Percentiles rank a stretch among this genome's conserved stretches.
Evolutionary conservation across 306 rosid species (phyloP).

Genomic region (Prosopis cineraria): DNA sequence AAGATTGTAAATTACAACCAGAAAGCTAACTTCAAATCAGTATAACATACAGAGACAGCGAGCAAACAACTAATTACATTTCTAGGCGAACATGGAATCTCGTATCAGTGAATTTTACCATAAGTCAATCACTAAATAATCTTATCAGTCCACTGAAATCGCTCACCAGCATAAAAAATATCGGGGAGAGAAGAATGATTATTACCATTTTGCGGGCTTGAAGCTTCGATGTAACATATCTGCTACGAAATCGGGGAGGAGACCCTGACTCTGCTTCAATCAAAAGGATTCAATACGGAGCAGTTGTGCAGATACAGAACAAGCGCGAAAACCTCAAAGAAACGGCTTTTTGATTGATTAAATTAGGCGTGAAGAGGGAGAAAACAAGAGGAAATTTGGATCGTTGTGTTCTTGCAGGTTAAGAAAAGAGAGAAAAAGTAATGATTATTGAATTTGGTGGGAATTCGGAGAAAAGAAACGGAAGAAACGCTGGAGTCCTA

Average conservation of each 20-base stretch:
- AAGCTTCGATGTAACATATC: conserved; percentile 37
- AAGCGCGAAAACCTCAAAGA: background rate
- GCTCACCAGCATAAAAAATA: background rate
- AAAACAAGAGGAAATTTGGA: background rate
- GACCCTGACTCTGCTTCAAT: background rate
- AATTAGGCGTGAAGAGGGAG: background rate
- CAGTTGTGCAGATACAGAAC: background rate
- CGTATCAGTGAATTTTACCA: background rate
- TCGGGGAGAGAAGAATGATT: background rate
- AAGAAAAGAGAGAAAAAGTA: conserved; percentile 31
- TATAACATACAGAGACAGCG: background rate
- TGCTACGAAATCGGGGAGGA: background rate
- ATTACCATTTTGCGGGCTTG: conserved; percentile 40
- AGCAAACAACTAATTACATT: background rate
- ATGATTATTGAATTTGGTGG: background rate
- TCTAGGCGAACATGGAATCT: background rate
- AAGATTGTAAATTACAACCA: conserved; percentile 10
- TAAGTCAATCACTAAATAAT: background rate
- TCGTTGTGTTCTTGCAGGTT: conserved; percentile 10
- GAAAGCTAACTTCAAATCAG: background rate
- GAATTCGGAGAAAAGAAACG: background rate
- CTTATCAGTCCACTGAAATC: background rate
- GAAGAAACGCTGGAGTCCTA: background rate
- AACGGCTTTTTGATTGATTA: background rate
- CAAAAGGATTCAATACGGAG: background rate